Evolutionary conservation across 1,284 basidiomycete genomes (phyloP).

Genomic region (Phylloboletellus chloephorus): DNA sequence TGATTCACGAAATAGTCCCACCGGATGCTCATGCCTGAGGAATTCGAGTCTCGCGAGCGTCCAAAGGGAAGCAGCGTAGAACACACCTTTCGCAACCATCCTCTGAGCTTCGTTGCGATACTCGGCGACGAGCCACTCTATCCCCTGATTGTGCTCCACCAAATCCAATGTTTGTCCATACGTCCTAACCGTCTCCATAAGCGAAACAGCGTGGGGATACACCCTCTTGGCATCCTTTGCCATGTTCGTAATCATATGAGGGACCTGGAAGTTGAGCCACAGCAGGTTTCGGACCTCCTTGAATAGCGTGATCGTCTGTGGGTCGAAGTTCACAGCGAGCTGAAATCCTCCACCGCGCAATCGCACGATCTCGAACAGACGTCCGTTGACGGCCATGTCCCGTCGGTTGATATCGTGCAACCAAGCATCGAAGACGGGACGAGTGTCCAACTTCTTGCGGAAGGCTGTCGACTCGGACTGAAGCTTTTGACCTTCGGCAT

Average conservation of each 20-base stretch:
- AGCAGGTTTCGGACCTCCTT: constrained; percentile 95
- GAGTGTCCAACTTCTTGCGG: constrained; percentile 92
- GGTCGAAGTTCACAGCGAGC: constrained; percentile 94
- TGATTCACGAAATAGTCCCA: constrained; percentile 98
- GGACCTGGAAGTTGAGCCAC: constrained; percentile 94
- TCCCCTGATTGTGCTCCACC: constrained; percentile 83
- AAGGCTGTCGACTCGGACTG: constrained; percentile 90
- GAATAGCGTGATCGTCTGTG: constrained; percentile 96
- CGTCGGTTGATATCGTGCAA: constrained; percentile 90
- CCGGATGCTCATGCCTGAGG: constrained; percentile 79
- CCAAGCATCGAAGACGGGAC: constrained; percentile 95
- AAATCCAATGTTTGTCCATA: constrained; percentile 92
- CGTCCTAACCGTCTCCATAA: constrained; percentile 97
- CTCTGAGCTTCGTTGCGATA: constrained; percentile 87
- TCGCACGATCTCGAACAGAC: constrained; percentile 93
- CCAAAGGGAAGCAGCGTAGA: neutral
- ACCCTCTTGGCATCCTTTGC: constrained; percentile 98
- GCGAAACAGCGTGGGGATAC: constrained; percentile 94
- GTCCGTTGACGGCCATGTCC: constrained; percentile 87
- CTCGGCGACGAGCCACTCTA: constrained; percentile 90
- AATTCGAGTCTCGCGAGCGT: neutral
- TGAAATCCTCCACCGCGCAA: constrained; percentile 80
- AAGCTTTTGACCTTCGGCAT: constrained; percentile 97
- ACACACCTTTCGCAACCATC: constrained; percentile 79
- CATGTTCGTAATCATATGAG: constrained; percentile 91